Conservation (phyloP, 2,329 filamentous ascomycete species). For the Thyridium curvatum region DNA sequence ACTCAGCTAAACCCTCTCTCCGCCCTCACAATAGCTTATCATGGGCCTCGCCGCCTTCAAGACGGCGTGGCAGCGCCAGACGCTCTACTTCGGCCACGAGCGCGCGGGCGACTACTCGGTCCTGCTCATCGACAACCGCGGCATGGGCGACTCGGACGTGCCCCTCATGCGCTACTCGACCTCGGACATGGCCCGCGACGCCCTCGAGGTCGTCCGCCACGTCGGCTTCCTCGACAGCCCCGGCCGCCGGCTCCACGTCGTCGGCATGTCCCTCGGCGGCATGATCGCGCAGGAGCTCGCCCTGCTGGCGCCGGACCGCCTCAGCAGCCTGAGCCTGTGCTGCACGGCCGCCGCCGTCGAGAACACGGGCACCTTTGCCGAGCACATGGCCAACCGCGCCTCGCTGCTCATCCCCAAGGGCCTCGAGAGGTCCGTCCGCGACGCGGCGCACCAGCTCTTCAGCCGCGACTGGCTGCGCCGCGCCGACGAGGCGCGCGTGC, state of each 20-base stretch:
- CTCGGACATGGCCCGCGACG: slow-evolving; percentile 75
- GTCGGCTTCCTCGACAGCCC: slow-evolving; percentile 43
- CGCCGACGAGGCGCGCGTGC: slow-evolving; percentile 53
- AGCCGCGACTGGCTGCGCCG: slow-evolving; percentile 52
- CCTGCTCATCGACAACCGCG: slow-evolving; percentile 77
- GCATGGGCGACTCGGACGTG: slow-evolving; percentile 74
- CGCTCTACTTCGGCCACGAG: slow-evolving; percentile 72
- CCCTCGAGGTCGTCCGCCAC: slow-evolving; percentile 62
- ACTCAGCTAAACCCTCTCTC: slow-evolving; percentile 2
- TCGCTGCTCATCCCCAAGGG: slow-evolving; percentile 63
- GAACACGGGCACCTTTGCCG: slow-evolving; percentile 54
- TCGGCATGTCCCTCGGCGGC: slow-evolving; percentile 79
- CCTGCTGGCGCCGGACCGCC: slow-evolving; percentile 40
- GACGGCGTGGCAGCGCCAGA: slow-evolving; percentile 76
- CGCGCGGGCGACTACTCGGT: slow-evolving; percentile 62
- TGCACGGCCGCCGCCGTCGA: slow-evolving; percentile 59
- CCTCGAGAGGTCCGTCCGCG: slow-evolving; percentile 58
- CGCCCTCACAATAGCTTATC: slow-evolving; percentile 56
- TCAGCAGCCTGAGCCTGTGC: slow-evolving; percentile 52
- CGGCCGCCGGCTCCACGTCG: slow-evolving; percentile 50
- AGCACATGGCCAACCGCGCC: slow-evolving; percentile 55
- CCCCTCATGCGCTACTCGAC: slow-evolving; percentile 75
- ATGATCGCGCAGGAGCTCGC: slow-evolving; percentile 87
- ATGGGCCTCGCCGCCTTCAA: slow-evolving; percentile 70
- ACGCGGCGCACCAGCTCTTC: slow-evolving; percentile 63